Percentiles rank a stretch among this genome's conserved stretches.
Evolutionary conservation across 805 yeast species (phyloP).

Genomic region (Cyberlindnera xylosilytica): DNA sequence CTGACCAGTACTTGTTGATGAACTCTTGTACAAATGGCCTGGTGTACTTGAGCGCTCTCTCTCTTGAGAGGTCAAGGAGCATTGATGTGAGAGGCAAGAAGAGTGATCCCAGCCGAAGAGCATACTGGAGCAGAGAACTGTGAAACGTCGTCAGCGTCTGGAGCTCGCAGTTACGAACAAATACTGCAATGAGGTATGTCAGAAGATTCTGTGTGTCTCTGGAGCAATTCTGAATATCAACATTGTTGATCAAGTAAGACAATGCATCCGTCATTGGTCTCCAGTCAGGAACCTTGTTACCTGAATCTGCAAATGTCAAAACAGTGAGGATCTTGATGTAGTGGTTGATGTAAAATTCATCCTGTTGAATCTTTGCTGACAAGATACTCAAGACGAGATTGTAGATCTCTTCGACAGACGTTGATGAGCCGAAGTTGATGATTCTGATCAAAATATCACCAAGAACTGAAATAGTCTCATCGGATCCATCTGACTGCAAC

Average conservation of each 20-base stretch:
- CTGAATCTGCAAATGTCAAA: conserved; percentile 65
- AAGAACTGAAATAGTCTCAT: conserved; percentile 39
- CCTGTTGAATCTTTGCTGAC: conserved; percentile 12
- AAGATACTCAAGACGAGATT: conserved; percentile 28
- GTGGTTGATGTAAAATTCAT: conserved; percentile 14
- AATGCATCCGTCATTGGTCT: conserved; percentile 24
- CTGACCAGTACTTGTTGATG: conserved; percentile 41
- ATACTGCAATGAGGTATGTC: conserved; percentile 44
- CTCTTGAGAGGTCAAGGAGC: conserved; percentile 38
- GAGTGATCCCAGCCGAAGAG: conserved; percentile 32
- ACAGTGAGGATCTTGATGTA: conserved; percentile 39
- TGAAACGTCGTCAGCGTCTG: conserved; percentile 46
- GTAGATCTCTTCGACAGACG: conserved; percentile 46
- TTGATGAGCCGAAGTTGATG: conserved; percentile 49
- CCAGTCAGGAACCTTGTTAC: conserved; percentile 62
- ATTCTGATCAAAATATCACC: conserved; percentile 57
- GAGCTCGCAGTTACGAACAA: conserved; percentile 55
- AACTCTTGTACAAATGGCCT: conserved; percentile 49
- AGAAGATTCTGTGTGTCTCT: conserved; percentile 22
- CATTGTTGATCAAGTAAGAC: conserved; percentile 7
- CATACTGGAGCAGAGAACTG: conserved; percentile 38
- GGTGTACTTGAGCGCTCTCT: conserved; percentile 40
- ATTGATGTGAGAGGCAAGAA: conserved; percentile 48
- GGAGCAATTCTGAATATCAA: conserved; percentile 1
- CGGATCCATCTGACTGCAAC: conserved; percentile 29